Evolutionary conservation across 164 flowering plant species (phyloP), one percentile per base, ranked within the genome.

Genomic region (Vitis riparia): DNA sequence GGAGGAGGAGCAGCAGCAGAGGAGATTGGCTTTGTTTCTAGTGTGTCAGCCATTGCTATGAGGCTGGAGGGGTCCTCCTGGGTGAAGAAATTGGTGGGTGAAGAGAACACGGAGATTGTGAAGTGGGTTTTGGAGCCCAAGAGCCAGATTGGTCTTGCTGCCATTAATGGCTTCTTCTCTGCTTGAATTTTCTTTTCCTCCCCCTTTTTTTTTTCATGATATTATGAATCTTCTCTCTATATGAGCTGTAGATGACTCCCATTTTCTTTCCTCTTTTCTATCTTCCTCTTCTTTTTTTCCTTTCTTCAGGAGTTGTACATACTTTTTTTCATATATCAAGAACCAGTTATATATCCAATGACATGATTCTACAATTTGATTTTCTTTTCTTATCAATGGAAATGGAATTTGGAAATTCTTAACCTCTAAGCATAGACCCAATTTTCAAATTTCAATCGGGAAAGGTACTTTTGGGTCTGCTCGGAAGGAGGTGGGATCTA

Each of bases 141-240:
- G 50, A 77, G 58, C 70, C 77, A 82, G 66, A 56, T 91, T 60
- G 79, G 80, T 66, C 56, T 78, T 63, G 90, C 85, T 2, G 89
- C 88, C 59, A 75, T 74, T 30, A 56, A 80, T 72, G 88, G 97
- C 17, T 67, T 86, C 67, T 87, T 89, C 77, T 91, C 93, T 55
- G 93, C 96, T 74, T 91, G 74, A 81, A 2, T n/a, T 14, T 55
- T 29, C 5, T 17, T 11, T 11, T 23, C 27, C 27, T 23, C 27
- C 27, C 27, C 16, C 8, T 8, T 49, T 59, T 23, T 23, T 23
- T 23, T 23, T 23, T 23, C 27, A 23, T 23, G 27, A 23, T 23
- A 23, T 1, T 23, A 23, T 23, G 27, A 23, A 23, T 23, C 27
- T 23, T 23, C 2, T 23, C 2, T 23, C 27, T 23, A 23, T 23